phyloP scores from a whole-genome alignment of 805 yeast genomes.

The Candida silvatica region DNA sequence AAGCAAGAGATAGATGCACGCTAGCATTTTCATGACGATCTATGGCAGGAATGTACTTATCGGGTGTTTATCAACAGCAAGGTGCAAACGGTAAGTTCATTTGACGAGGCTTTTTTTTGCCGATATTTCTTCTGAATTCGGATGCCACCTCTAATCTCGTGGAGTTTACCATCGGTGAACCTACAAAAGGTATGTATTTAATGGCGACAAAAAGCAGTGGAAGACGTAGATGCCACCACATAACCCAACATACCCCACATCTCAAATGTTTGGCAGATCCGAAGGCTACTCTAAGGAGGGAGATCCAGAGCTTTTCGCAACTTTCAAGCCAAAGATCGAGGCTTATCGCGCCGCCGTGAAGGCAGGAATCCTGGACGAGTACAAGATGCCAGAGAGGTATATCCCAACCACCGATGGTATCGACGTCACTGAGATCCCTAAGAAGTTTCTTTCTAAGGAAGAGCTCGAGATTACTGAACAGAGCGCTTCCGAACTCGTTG shows the following conservation, averaged over 20 bases:
- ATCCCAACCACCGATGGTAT: conserved; percentile 15
- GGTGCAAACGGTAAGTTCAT: no score
- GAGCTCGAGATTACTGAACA: conserved; percentile 38
- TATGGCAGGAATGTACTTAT: no score
- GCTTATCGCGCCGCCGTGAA: conserved; percentile 22
- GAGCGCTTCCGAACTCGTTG: conserved; percentile 24
- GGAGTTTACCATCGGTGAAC: no score
- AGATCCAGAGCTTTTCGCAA: conserved; percentile 13
- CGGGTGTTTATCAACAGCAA: no score
- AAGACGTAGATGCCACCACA: neutral
- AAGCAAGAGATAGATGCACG: no score
- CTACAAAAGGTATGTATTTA: no score
- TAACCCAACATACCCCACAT: neutral
- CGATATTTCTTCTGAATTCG: no score
- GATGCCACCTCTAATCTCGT: no score
- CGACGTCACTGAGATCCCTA: conserved; percentile 20
- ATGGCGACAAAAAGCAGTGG: no score
- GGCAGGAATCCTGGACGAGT: conserved; percentile 16
- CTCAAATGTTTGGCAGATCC: neutral
- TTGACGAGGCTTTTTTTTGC: no score
- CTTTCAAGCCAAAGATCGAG: conserved; percentile 27
- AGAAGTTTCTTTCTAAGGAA: conserved; percentile 23
- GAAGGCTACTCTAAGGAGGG: neutral
- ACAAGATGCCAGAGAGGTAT: conserved; percentile 8
- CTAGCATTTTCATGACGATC: no score